Percentiles rank a stretch among this genome's conserved stretches.
phyloP scores from a whole-genome alignment of 768 basidiomycete genomes.

The Grammothele lineata region DNA sequence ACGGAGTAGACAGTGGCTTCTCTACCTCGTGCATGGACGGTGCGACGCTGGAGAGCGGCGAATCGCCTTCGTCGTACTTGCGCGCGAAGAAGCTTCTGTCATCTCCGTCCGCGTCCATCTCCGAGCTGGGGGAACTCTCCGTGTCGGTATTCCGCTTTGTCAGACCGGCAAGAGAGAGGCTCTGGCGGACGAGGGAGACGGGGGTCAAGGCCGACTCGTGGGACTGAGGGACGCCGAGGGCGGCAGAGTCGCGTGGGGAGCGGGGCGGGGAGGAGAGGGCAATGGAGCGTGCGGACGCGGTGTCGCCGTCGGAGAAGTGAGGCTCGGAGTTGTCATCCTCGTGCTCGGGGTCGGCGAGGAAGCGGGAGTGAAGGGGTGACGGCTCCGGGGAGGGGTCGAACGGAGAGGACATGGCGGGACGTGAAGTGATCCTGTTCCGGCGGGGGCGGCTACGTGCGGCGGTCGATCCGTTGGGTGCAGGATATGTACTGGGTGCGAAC shows the following conservation, averaged over 20 bases:
- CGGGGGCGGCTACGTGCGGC: too few species aligned
- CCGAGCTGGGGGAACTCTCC: conserved; percentile 37
- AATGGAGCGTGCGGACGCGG: conserved; percentile 75
- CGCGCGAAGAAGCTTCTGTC: conserved; percentile 47
- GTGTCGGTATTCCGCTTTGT: conserved; percentile 33
- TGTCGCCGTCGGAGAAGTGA: conserved; percentile 52
- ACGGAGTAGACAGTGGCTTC: conserved; percentile 22
- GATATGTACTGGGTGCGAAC: too few species aligned
- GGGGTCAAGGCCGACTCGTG: conserved; percentile 19
- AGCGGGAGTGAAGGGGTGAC: conserved; percentile 17
- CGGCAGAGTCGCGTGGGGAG: conserved; percentile 39
- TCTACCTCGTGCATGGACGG: conserved; percentile 44
- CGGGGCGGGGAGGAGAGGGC: conserved; percentile 61
- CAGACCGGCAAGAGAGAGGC: conserved; percentile 17
- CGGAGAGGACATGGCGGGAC: conserved; percentile 10
- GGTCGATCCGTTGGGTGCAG: too few species aligned
- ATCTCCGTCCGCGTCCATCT: conserved; percentile 36
- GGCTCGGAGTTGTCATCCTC: conserved; percentile 19
- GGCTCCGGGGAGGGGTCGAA: conserved; percentile 17
- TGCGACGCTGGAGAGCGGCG: conserved; percentile 48
- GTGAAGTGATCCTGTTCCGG: not conserved
- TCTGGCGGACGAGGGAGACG: conserved; percentile 19
- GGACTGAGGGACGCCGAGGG: conserved; percentile 15
- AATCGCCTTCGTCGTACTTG: conserved; percentile 37
- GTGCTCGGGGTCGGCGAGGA: conserved; percentile 18